A percentile compares a stretch with the other conserved stretches of the same genome.
Conservation (phyloP, 441 rosid species). For the Populus hybrid region DNA sequence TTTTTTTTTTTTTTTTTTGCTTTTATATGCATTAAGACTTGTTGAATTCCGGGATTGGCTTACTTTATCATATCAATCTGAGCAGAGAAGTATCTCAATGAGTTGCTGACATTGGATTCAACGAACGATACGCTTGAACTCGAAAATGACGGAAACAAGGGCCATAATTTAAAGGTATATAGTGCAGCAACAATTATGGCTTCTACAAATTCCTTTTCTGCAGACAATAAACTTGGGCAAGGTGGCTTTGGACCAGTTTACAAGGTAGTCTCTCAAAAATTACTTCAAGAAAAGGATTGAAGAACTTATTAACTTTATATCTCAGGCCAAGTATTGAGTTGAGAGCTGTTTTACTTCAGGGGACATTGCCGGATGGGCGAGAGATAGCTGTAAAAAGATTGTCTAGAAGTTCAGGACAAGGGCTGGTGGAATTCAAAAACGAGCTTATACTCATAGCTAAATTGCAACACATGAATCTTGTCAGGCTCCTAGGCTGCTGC, state of each 20-base stretch:
- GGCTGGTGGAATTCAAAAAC: constrained; percentile 49
- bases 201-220: constrained; percentile 6
- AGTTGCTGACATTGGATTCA: background rate
- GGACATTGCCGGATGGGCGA: constrained; percentile 41
- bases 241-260: constrained; percentile 25
- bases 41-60: background rate
- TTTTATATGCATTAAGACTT: too few relatives aligned
- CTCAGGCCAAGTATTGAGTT: background rate
- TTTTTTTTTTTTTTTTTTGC: too few relatives aligned
- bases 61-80: background rate
- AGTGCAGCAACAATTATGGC: constrained; percentile 8
- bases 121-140: background rate
- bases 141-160: background rate
- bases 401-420: constrained; percentile 48
- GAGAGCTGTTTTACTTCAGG: constrained; percentile 26
- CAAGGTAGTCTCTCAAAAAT: constrained; percentile 1
- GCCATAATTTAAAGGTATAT: constrained; percentile 3
- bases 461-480: constrained; percentile 46
- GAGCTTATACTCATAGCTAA: constrained; percentile 47
- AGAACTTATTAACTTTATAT: too few relatives aligned
- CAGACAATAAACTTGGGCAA: constrained; percentile 19
- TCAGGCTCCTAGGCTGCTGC: constrained; percentile 43
- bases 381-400: constrained; percentile 49
- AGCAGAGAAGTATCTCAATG: constrained; percentile 6
- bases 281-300: too few relatives aligned